Evolutionary conservation across 2,329 filamentous ascomycete species (phyloP).

Genomic region (Neonectria coccinea): DNA sequence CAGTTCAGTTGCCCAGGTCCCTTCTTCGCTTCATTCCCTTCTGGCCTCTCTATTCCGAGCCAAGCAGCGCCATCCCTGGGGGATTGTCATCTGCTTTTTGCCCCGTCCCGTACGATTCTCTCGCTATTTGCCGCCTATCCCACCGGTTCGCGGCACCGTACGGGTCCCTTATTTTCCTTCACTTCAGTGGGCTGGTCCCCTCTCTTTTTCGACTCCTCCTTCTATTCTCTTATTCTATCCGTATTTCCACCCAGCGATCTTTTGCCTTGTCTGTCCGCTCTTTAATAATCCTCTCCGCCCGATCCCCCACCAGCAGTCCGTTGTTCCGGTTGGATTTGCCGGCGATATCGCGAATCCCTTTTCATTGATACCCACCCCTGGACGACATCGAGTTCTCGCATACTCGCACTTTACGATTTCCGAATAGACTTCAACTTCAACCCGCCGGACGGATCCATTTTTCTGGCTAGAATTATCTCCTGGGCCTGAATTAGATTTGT

Average conservation of each 20-base stretch:
- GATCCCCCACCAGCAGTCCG: neutral
- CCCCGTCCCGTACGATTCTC: slow-evolving; percentile 41
- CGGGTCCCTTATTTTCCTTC: neutral
- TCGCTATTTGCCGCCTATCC: slow-evolving; percentile 10
- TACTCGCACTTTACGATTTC: slow-evolving; percentile 10
- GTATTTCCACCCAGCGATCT: slow-evolving; percentile 12
- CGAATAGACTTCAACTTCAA: slow-evolving; percentile 17
- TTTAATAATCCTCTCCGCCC: neutral
- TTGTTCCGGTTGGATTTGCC: neutral
- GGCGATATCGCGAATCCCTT: neutral
- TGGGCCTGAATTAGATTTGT: slow-evolving; percentile 2
- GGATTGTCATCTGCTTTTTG: slow-evolving; percentile 16
- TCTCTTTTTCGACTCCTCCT: slow-evolving; percentile 2
- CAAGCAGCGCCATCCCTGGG: slow-evolving; percentile 29
- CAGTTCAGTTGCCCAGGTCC: slow-evolving; percentile 3
- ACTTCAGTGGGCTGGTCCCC: slow-evolving; percentile 44
- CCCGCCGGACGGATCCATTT: slow-evolving; percentile 23
- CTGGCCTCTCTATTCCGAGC: slow-evolving; percentile 25
- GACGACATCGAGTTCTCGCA: slow-evolving; percentile 14
- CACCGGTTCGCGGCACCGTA: slow-evolving; percentile 28
- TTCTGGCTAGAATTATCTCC: neutral
- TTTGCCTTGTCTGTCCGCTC: neutral
- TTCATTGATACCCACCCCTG: slow-evolving; percentile 17
- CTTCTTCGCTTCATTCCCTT: slow-evolving; percentile 1
- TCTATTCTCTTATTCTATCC: slow-evolving; percentile 3